Percentiles rank a stretch among this genome's conserved stretches.
These are phyloP conservation scores for Chlamydomonas applanata DNA, from an alignment of 139 green algal genomes.

Conservation along the genomic window DNA sequence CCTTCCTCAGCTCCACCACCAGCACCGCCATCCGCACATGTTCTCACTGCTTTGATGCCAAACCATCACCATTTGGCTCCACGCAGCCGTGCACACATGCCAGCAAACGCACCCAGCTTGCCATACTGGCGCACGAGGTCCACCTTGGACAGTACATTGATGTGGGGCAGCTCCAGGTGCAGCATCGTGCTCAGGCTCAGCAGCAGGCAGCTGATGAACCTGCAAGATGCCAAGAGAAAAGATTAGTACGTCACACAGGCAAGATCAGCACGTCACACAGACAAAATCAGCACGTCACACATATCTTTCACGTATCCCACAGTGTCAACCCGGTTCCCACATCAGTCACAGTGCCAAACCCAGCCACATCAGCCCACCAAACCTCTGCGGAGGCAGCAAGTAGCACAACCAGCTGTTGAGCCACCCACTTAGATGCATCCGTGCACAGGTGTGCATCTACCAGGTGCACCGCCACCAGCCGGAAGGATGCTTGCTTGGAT, in stretches of 20 bases:
- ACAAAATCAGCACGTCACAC: neutral
- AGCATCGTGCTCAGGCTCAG: slow-evolving; percentile 76
- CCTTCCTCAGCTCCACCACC: too few relatives aligned
- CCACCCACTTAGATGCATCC: slow-evolving; percentile 74
- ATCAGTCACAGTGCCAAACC: too few relatives aligned
- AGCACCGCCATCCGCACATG: too few relatives aligned
- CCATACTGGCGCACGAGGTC: slow-evolving; percentile 88
- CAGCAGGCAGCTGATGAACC: slow-evolving; percentile 84
- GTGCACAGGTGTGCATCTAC: slow-evolving; percentile 84
- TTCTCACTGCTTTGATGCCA: too few relatives aligned
- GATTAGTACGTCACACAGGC: neutral
- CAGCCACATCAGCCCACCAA: neutral
- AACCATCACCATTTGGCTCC: too few relatives aligned
- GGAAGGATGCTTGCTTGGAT: slow-evolving; percentile 25
- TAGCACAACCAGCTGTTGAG: too few relatives aligned
- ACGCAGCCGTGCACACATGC: too few relatives aligned
- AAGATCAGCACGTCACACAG: neutral
- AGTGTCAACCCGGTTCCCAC: too few relatives aligned
- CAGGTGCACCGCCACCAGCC: slow-evolving; percentile 73
- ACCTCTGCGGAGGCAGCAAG: too few relatives aligned
- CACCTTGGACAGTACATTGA: slow-evolving; percentile 84
- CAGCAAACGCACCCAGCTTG: slow-evolving; percentile 65
- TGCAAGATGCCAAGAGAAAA: slow-evolving; percentile 25
- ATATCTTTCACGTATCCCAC: neutral
- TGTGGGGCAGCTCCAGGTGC: slow-evolving; percentile 78